Conservation (phyloP, 2,329 filamentous ascomycete species). For the Colletotrichum godetiae region DNA sequence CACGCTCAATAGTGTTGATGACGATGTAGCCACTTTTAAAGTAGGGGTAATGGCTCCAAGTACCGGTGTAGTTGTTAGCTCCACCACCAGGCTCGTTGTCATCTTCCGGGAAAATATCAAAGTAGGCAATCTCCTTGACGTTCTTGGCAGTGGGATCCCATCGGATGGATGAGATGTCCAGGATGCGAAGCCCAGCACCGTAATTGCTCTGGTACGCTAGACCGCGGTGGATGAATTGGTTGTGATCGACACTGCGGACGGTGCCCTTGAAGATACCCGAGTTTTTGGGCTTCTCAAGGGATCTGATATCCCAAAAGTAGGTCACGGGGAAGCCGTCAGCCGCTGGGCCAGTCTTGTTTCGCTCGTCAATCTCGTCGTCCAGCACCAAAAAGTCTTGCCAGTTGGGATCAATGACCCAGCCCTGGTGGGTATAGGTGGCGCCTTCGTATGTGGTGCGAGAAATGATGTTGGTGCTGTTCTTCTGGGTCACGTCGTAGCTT, state of each 20-base stretch:
- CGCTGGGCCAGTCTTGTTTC: conserved; percentile 50
- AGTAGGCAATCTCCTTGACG: conserved; percentile 50
- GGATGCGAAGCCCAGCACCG: conserved; percentile 56
- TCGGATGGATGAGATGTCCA: conserved; percentile 50
- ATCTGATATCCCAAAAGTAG: conserved; percentile 62
- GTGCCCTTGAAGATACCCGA: conserved; percentile 55
- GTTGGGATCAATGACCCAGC: conserved; percentile 60
- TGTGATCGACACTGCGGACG: conserved; percentile 57
- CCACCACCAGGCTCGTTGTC: conserved; percentile 33
- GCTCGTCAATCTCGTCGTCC: conserved; percentile 66
- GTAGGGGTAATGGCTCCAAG: conserved; percentile 57
- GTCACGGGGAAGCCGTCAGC: conserved; percentile 58
- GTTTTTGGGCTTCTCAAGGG: conserved; percentile 53
- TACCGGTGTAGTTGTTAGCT: conserved; percentile 51
- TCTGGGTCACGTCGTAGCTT: conserved; percentile 63
- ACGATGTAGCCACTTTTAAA: conserved; percentile 54
- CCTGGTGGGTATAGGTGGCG: conserved; percentile 69
- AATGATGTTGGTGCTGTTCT: conserved; percentile 56
- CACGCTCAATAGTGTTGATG: conserved; percentile 61
- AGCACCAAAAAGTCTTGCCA: conserved; percentile 59
- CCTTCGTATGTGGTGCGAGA: conserved; percentile 66
- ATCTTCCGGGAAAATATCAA: conserved; percentile 35
- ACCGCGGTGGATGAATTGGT: conserved; percentile 58
- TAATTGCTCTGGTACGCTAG: conserved; percentile 62
- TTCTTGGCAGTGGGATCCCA: conserved; percentile 55